Percentiles rank a stretch among this genome's conserved stretches.
Evolutionary conservation across 495 filamentous ascomycete species (phyloP).

Genomic region (Bacidia gigantensis): DNA sequence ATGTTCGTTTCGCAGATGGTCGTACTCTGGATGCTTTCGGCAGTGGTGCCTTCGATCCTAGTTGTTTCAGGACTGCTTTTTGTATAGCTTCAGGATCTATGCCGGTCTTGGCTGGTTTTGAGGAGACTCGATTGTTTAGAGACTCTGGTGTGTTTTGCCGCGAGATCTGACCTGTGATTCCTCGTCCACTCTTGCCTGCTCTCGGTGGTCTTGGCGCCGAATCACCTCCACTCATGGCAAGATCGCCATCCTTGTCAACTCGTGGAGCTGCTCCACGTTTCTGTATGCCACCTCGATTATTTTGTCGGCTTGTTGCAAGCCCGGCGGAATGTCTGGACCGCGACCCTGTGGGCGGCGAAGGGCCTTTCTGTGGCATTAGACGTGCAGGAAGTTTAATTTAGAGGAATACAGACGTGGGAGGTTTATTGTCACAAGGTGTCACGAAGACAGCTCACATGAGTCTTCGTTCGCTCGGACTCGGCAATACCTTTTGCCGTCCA

Average conservation of each 20-base stretch:
- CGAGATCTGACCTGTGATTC: constrained; percentile 18
- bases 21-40: constrained; percentile 22
- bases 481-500: too few relatives aligned
- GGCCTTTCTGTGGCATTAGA: neutral
- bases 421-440: too few relatives aligned
- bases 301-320: constrained; percentile 22
- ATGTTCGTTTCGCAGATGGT: constrained; percentile 20
- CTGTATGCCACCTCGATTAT: constrained; percentile 52
- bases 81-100: constrained; percentile 23
- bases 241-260: constrained; percentile 68
- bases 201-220: constrained; percentile 26
- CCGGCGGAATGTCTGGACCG: constrained; percentile 7
- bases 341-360: constrained; percentile 11
- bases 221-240: constrained; percentile 53
- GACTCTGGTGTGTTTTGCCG: constrained; percentile 4
- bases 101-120: constrained; percentile 15
- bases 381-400: too few relatives aligned
- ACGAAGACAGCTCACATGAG: too few relatives aligned
- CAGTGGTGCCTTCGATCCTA: constrained; percentile 22
- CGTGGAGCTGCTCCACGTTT: constrained; percentile 44
- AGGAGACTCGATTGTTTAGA: constrained; percentile 1
- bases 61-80: constrained; percentile 28
- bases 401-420: too few relatives aligned
- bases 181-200: constrained; percentile 25
- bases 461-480: too few relatives aligned